A percentile compares a stretch with the other conserved stretches of the same genome.
These are phyloP conservation scores for Beauveria sp. DNA, from an alignment of 2,329 filamentous ascomycete species.

Conservation along the genomic window DNA sequence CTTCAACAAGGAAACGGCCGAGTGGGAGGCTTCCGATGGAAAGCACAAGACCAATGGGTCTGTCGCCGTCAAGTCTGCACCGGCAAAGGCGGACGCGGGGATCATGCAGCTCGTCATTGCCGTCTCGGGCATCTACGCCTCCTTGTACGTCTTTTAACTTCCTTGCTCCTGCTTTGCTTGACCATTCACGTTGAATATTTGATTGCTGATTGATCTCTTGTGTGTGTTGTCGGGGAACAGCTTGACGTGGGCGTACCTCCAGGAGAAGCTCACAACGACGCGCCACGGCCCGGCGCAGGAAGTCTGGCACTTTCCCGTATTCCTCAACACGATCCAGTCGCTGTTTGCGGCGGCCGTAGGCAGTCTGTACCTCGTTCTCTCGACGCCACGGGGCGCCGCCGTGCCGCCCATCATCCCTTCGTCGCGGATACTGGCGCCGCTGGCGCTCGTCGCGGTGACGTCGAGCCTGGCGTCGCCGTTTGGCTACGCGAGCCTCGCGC, in stretches of 20 bases:
- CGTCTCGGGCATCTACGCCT: slow-evolving; percentile 92
- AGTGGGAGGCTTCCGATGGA: slow-evolving; percentile 26
- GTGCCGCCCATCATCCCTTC: slow-evolving; percentile 69
- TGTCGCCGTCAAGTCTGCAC: slow-evolving; percentile 17
- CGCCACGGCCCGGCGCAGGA: slow-evolving; percentile 66
- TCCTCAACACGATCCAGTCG: slow-evolving; percentile 94
- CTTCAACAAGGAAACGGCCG: slow-evolving; percentile 40
- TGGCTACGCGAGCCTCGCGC: slow-evolving; percentile 82
- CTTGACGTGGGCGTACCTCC: slow-evolving; percentile 90
- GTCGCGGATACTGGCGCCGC: slow-evolving; percentile 62
- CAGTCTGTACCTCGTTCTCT: slow-evolving; percentile 66
- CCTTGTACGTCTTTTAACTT: slow-evolving; percentile 59
- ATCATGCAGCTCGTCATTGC: slow-evolving; percentile 72
- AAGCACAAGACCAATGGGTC: slow-evolving; percentile 22
- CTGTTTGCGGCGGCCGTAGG: slow-evolving; percentile 78
- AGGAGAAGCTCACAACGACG: slow-evolving; percentile 95
- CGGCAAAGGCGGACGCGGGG: slow-evolving; percentile 46
- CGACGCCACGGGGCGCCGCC: slow-evolving; percentile 39
- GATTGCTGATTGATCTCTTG: neutral
- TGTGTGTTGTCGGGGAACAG: slow-evolving; percentile 32
- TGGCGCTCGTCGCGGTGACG: slow-evolving; percentile 79
- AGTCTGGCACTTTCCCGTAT: slow-evolving; percentile 87
- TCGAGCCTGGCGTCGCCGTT: slow-evolving; percentile 89
- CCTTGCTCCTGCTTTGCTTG: neutral
- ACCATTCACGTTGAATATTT: neutral